Percentiles rank a stretch among this genome's conserved stretches.
phyloP scores from a whole-genome alignment of 495 filamentous ascomycete species.

The Glutinoglossum americanum region DNA sequence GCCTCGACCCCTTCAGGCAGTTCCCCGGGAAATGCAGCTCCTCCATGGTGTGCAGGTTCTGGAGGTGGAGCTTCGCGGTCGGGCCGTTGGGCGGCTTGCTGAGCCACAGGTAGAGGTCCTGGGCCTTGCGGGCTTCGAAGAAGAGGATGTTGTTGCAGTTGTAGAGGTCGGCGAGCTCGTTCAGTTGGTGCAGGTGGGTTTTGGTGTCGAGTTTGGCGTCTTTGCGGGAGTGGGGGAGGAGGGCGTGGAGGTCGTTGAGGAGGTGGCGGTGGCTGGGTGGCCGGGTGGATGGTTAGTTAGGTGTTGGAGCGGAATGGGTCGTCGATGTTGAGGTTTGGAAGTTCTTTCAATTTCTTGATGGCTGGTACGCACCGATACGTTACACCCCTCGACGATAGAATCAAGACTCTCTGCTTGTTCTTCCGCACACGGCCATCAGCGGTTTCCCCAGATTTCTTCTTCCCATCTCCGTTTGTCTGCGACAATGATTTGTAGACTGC shows the following conservation, averaged over 20 bases:
- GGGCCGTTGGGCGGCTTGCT: slow-evolving; percentile 88
- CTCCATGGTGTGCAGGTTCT: slow-evolving; percentile 84
- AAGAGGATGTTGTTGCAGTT: slow-evolving; percentile 98
- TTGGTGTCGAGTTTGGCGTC: slow-evolving; percentile 95
- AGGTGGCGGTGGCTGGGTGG: slow-evolving; percentile 68
- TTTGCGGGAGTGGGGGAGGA: slow-evolving; percentile 81
- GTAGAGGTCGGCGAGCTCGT: slow-evolving; percentile 91
- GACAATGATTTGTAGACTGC: slow-evolving; percentile 86
- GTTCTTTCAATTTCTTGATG: too few relatives aligned
- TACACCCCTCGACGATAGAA: slow-evolving; percentile 73
- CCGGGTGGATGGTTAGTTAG: background rate
- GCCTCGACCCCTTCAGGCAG: slow-evolving; percentile 84
- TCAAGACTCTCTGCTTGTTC: slow-evolving; percentile 66
- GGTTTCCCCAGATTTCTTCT: slow-evolving; percentile 21
- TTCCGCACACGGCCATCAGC: slow-evolving; percentile 17
- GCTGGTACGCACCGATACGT: slow-evolving; percentile 46
- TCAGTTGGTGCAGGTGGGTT: slow-evolving; percentile 77
- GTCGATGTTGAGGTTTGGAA: background rate
- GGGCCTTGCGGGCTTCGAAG: slow-evolving; percentile 86
- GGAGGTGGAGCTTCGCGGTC: slow-evolving; percentile 66
- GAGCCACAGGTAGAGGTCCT: slow-evolving; percentile 88
- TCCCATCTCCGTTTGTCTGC: slow-evolving; percentile 25
- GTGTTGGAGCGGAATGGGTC: too few relatives aligned
- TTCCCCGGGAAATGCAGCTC: slow-evolving; percentile 95
- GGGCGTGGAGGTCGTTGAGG: slow-evolving; percentile 66